A percentile compares a stretch with the other conserved stretches of the same genome.
Evolutionary conservation across 2,329 filamentous ascomycete genomes (phyloP).

Genomic region (Botrytis tulipae): DNA sequence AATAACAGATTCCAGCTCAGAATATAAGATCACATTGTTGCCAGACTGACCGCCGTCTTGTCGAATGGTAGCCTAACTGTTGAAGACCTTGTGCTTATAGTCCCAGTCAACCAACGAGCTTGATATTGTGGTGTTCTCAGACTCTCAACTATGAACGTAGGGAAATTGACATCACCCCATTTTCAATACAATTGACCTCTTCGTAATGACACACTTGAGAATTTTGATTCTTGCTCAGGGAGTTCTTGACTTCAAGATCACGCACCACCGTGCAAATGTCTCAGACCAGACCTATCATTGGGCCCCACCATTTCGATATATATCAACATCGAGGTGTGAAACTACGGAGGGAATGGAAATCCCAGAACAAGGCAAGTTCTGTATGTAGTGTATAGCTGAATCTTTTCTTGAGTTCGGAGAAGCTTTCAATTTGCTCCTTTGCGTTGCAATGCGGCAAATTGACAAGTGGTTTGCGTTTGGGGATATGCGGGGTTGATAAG

Average conservation of each 20-base stretch:
- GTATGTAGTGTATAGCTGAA: fast-evolving
- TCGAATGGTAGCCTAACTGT: background rate
- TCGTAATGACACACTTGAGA: background rate
- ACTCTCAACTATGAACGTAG: background rate
- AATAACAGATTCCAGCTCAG: too few relatives aligned
- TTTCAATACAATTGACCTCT: background rate
- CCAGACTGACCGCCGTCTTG: background rate
- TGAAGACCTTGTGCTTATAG: background rate
- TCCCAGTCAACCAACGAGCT: background rate
- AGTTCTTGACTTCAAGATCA: background rate
- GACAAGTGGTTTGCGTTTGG: background rate
- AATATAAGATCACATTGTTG: background rate
- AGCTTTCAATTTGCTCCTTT: background rate
- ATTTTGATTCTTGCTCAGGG: background rate
- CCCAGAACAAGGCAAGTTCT: background rate
- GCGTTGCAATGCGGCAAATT: background rate
- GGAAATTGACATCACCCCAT: background rate
- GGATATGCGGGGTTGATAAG: background rate
- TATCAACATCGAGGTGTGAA: background rate
- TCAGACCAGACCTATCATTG: background rate
- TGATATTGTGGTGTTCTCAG: background rate
- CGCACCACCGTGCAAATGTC: background rate
- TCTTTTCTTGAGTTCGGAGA: background rate
- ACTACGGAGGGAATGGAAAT: background rate
- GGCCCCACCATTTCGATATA: background rate